Evolutionary conservation across 2,329 filamentous ascomycete species (phyloP).

Genomic region (Epichloe scottii): DNA sequence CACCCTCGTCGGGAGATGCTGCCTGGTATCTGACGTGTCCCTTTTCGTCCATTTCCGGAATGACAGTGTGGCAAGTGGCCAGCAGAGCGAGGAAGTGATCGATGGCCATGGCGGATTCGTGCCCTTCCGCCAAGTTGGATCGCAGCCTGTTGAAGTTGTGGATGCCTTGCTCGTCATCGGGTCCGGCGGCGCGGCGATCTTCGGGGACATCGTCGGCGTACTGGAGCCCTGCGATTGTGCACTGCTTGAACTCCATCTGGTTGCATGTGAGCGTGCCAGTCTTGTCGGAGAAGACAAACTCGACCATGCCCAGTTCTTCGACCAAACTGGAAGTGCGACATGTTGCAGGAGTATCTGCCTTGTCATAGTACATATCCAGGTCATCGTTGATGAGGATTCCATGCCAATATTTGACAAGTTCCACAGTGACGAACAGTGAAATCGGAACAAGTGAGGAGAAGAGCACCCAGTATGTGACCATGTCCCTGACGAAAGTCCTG

Average conservation of each 20-base stretch:
- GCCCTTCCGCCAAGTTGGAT: slow-evolving; percentile 50
- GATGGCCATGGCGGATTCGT: slow-evolving; percentile 38
- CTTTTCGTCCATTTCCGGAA: slow-evolving; percentile 75
- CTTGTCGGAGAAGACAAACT: slow-evolving; percentile 98
- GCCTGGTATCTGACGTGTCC: slow-evolving; percentile 93
- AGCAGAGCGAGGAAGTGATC: slow-evolving; percentile 81
- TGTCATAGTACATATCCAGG: slow-evolving; percentile 94
- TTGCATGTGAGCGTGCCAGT: slow-evolving; percentile 97
- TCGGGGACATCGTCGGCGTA: slow-evolving; percentile 89
- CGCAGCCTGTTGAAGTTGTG: slow-evolving; percentile 70
- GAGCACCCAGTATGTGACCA: slow-evolving; percentile 96
- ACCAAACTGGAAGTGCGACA: slow-evolving; percentile 94
- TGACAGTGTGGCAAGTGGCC: slow-evolving; percentile 90
- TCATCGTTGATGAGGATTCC: slow-evolving; percentile 97
- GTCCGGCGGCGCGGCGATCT: slow-evolving; percentile 67
- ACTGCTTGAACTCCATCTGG: slow-evolving; percentile 97
- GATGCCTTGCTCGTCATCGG: slow-evolving; percentile 71
- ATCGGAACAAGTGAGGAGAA: slow-evolving; percentile 96
- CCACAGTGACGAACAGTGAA: slow-evolving; percentile 92
- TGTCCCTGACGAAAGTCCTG: slow-evolving; percentile 78
- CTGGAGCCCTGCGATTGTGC: slow-evolving; percentile 82
- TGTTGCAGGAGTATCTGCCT: slow-evolving; percentile 87
- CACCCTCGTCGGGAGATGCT: slow-evolving; percentile 91
- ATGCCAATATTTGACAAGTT: slow-evolving; percentile 96
- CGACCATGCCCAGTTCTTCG: slow-evolving; percentile 94